Conservation (phyloP, 2,329 filamentous ascomycete species). For the Hirsutella rhossiliensis region DNA sequence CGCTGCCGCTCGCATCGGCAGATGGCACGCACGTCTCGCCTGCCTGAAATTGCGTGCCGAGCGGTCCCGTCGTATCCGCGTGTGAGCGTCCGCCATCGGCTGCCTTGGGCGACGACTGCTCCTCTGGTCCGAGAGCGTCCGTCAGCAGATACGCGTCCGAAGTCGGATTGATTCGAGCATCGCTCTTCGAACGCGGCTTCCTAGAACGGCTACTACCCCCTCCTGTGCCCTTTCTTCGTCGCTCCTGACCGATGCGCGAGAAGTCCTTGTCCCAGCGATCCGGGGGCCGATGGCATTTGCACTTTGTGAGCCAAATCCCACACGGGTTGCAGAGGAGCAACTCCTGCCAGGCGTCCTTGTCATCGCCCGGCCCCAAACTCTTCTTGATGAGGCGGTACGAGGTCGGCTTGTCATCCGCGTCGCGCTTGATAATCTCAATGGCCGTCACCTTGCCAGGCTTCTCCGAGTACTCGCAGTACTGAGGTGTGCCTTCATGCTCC, state of each 20-base stretch:
- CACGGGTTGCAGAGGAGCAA: slow-evolving; percentile 88
- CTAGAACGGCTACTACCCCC: slow-evolving; percentile 29
- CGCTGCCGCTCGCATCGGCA: slow-evolving; percentile 3
- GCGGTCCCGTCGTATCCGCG: slow-evolving; percentile 4
- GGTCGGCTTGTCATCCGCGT: slow-evolving; percentile 48
- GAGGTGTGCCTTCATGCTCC: slow-evolving; percentile 56
- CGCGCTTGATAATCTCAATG: slow-evolving; percentile 53
- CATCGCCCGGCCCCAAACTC: slow-evolving; percentile 45
- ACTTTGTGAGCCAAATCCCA: slow-evolving; percentile 88
- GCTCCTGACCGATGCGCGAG: slow-evolving; percentile 37
- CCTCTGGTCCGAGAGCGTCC: slow-evolving; percentile 36
- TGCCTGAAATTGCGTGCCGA: not conserved
- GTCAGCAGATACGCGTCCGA: slow-evolving; percentile 44
- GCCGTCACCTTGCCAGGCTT: slow-evolving; percentile 64
- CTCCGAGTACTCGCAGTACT: slow-evolving; percentile 58
- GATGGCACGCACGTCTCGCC: not conserved
- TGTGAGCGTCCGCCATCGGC: slow-evolving; percentile 6
- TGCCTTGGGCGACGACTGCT: slow-evolving; percentile 22
- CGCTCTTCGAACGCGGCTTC: slow-evolving; percentile 36
- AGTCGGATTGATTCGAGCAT: slow-evolving; percentile 29
- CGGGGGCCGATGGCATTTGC: slow-evolving; percentile 69
- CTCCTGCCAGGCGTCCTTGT: slow-evolving; percentile 56
- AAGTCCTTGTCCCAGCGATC: slow-evolving; percentile 68
- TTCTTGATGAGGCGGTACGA: slow-evolving; percentile 73
- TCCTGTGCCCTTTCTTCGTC: slow-evolving; percentile 34